Percentiles rank a stretch among this genome's conserved stretches.
These are phyloP conservation scores for Penicillium vulpinum DNA, from an alignment of 2,329 filamentous ascomycete species.

Conservation along the genomic window DNA sequence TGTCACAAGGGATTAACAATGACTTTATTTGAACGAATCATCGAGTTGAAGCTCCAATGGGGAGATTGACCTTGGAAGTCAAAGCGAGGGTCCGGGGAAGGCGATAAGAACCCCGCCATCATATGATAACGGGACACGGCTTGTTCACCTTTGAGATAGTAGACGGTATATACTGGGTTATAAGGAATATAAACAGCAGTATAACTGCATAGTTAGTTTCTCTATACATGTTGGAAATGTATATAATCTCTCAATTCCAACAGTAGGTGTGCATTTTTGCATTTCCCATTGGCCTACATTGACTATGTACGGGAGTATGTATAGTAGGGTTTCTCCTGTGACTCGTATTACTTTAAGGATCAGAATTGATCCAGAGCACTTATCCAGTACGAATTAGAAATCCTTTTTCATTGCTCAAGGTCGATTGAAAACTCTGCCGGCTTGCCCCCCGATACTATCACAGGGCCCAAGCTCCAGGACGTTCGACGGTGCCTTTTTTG, in stretches of 20 bases:
- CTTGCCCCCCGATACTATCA: constrained; percentile 12
- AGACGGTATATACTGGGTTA: too few species aligned
- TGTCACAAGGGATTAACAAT: neutral
- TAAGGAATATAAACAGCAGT: too few species aligned
- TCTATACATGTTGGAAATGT: neutral
- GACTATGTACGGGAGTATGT: neutral
- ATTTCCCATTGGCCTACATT: neutral
- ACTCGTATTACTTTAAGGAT: neutral
- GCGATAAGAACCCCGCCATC: constrained; percentile 16
- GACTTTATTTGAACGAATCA: neutral
- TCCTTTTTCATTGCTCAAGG: constrained; percentile 5
- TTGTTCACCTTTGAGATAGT: too few species aligned
- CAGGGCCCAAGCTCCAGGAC: constrained; percentile 13
- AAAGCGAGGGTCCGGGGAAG: constrained; percentile 7
- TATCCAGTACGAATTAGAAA: neutral
- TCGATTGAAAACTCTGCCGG: constrained; percentile 16
- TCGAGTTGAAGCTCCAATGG: neutral
- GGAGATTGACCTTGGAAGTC: neutral
- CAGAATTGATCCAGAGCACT: constrained; percentile 8
- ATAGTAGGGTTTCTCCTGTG: neutral
- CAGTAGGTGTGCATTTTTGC: neutral
- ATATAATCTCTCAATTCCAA: neutral
- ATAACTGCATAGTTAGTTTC: too few species aligned
- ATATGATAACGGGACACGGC: constrained; percentile 12
- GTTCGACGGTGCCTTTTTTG: constrained; percentile 1